These are phyloP conservation scores for Suillus subalutaceus DNA, from an alignment of 768 basidiomycete species.

Conservation along the genomic window DNA sequence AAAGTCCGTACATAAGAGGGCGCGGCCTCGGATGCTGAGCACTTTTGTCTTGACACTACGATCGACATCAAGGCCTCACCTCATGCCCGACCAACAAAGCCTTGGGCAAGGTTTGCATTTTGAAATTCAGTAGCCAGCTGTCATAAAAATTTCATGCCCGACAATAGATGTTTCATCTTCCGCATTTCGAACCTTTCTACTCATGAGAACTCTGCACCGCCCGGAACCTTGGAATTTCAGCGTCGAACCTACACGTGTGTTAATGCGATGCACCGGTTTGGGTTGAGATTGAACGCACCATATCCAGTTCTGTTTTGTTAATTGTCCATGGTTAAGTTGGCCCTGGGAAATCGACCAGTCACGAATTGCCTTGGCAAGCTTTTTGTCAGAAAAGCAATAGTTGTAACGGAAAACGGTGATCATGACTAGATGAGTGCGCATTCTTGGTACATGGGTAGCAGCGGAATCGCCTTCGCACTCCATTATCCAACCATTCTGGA, in stretches of 20 bases:
- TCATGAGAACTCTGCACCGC: background rate
- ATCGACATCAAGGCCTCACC: background rate
- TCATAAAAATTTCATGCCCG: background rate
- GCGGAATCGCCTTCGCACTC: background rate
- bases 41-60: background rate
- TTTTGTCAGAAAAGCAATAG: slow-evolving; percentile 19
- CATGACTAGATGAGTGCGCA: slow-evolving; percentile 11
- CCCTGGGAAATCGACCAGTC: slow-evolving; percentile 17
- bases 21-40: too few relatives aligned
- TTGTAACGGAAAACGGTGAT: slow-evolving; percentile 30
- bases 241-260: slow-evolving; percentile 22
- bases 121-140: background rate
- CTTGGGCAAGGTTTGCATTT: background rate
- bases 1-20: too few relatives aligned
- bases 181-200: background rate
- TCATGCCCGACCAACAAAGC: background rate
- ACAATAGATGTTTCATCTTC: background rate
- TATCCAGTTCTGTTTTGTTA: slow-evolving; percentile 19
- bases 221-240: slow-evolving; percentile 19
- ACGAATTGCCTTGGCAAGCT: background rate
- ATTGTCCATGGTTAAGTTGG: background rate
- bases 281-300: slow-evolving; percentile 19
- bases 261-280: background rate
- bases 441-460: background rate
- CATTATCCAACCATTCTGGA: slow-evolving; percentile 25